phyloP scores from a whole-genome alignment of 305 asterid species.

The Fraxinus velutina region DNA sequence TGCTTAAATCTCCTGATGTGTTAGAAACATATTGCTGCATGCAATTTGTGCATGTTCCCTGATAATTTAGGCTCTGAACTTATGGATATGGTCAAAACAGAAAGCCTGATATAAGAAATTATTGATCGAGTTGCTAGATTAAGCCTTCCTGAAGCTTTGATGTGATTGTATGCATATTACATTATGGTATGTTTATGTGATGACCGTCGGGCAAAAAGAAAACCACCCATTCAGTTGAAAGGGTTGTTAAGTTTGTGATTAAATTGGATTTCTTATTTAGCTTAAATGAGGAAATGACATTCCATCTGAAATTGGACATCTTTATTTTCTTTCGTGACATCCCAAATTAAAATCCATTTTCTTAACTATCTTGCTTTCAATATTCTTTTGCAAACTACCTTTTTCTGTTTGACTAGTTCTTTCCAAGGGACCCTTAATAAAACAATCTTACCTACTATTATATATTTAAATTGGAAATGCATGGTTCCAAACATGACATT shows the following conservation, averaged over 20 bases:
- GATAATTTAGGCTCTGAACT: not conserved
- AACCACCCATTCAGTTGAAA: not conserved
- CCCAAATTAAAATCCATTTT: not conserved
- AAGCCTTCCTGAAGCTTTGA: not conserved
- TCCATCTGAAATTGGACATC: not conserved
- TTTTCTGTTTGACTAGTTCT: not conserved
- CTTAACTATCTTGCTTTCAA: not conserved
- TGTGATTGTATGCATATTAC: not conserved
- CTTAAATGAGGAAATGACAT: not conserved
- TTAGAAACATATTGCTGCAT: not conserved
- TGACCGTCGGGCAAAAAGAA: not conserved
- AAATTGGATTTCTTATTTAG: not conserved
- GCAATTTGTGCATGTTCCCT: not conserved
- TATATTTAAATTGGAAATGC: not conserved
- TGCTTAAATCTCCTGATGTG: not conserved
- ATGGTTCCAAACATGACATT: not conserved
- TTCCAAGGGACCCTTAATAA: not conserved
- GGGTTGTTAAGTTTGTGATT: not conserved
- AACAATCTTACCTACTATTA: not conserved
- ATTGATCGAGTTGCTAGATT: not conserved
- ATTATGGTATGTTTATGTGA: not conserved
- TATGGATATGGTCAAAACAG: not conserved
- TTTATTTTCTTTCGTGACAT: not conserved
- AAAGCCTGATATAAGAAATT: not conserved
- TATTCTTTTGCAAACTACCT: not conserved